Evolutionary conservation across 352 stramenopile species (phyloP).

Genomic region (Phytophthora ramorum): DNA sequence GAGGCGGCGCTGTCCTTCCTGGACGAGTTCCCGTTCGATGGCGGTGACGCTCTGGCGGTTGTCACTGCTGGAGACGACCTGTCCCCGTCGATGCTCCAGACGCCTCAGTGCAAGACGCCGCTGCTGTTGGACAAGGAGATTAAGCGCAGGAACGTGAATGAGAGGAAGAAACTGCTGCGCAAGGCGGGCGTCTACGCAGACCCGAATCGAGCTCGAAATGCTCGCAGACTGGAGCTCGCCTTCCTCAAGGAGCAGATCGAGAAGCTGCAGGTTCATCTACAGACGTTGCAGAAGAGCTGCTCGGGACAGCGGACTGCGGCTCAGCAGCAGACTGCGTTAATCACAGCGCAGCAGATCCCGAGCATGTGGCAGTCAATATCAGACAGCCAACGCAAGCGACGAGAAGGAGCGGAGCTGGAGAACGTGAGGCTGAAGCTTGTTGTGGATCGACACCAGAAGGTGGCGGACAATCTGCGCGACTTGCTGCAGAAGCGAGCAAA

Average conservation of each 20-base stretch:
- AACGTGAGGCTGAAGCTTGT: conserved; percentile 40
- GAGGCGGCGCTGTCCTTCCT: conserved; percentile 33
- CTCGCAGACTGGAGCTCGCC: conserved; percentile 44
- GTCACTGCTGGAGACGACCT: background rate
- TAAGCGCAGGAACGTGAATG: conserved; percentile 12
- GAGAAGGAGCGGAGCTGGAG: conserved; percentile 36
- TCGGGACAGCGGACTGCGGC: background rate
- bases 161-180: conserved; percentile 29
- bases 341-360: conserved; percentile 8
- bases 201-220: conserved; percentile 43
- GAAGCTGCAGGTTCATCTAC: conserved; percentile 39
- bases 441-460: conserved; percentile 48
- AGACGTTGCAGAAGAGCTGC: conserved; percentile 22
- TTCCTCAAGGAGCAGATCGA: conserved; percentile 41
- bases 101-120: conserved; percentile 2
- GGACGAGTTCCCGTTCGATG: conserved; percentile 22
- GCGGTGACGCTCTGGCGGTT: background rate
- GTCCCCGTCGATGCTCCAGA: background rate
- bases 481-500: conserved; percentile 39
- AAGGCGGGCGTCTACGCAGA: conserved; percentile 31
- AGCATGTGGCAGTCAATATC: conserved; percentile 35
- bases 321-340: background rate
- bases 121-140: conserved; percentile 6
- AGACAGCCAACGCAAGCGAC: conserved; percentile 13
- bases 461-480: conserved; percentile 41